phyloP scores from a whole-genome alignment of 352 stramenopile genomes.

The Aphanomyces stellatus region DNA sequence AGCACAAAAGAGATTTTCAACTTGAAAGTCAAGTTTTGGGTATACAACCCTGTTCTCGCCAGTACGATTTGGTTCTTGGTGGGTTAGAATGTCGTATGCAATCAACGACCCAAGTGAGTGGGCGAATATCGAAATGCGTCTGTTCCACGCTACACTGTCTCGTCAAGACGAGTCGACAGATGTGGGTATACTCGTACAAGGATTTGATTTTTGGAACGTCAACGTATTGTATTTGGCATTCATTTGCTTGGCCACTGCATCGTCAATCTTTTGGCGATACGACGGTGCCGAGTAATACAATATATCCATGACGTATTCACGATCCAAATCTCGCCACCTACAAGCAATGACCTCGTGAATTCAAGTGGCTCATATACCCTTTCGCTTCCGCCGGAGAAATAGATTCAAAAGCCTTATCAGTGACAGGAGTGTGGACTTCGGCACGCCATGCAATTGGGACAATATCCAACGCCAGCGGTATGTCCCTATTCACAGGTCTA shows the following conservation, averaged over 20 bases:
- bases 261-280: constrained; percentile 87
- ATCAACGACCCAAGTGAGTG: constrained; percentile 89
- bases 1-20: constrained; percentile 81
- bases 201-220: constrained; percentile 79
- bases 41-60: constrained; percentile 72
- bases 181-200: not conserved
- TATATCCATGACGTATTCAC: constrained; percentile 91
- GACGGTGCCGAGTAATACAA: constrained; percentile 87
- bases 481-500: not conserved
- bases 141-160: constrained; percentile 66
- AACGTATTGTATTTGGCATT: constrained; percentile 88
- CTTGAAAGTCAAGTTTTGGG: constrained; percentile 67
- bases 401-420: constrained; percentile 79
- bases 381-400: constrained; percentile 67
- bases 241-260: constrained; percentile 81
- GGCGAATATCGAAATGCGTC: constrained; percentile 82
- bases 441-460: constrained; percentile 88
- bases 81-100: constrained; percentile 86
- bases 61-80: constrained; percentile 48
- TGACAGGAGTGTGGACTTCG: constrained; percentile 69
- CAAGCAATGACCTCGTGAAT: not conserved
- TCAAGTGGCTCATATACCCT: constrained; percentile 28
- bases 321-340: constrained; percentile 88
- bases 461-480: constrained; percentile 65
- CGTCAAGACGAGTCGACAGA: no score